Percentiles rank a stretch among this genome's conserved stretches.
phyloP scores from a whole-genome alignment of 2,329 filamentous ascomycete genomes.

The Aspergillus phoenicis region DNA sequence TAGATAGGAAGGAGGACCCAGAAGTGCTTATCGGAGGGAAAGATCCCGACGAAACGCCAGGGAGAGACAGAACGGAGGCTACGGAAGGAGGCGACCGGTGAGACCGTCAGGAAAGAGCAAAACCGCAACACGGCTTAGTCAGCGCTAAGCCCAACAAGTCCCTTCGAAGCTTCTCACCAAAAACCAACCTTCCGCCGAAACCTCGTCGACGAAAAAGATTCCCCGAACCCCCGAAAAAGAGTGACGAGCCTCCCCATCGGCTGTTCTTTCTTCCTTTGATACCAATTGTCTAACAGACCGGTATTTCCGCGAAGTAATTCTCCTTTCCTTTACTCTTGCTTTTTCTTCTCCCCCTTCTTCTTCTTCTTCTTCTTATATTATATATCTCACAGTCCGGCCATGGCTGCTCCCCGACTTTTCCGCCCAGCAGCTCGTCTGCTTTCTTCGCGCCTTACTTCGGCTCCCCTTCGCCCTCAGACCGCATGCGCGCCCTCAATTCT shows the following conservation, averaged over 20 bases:
- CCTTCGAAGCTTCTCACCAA: conserved; percentile 30
- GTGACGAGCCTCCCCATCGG: conserved; percentile 10
- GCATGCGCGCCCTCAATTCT: conserved; percentile 52
- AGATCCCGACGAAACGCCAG: conserved; percentile 16
- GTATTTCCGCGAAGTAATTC: conserved; percentile 7
- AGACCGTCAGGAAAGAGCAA: conserved; percentile 17
- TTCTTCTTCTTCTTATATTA: conserved; percentile 17
- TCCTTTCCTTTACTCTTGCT: conserved; percentile 20
- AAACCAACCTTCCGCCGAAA: conserved; percentile 21
- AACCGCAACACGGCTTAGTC: conserved; percentile 31
- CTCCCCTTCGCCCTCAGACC: conserved; percentile 56
- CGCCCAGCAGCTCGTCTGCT: conserved; percentile 66
- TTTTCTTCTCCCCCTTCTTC: conserved; percentile 18
- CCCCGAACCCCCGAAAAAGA: not conserved
- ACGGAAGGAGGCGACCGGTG: conserved; percentile 41
- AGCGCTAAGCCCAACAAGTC: conserved; percentile 38
- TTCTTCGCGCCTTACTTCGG: conserved; percentile 55
- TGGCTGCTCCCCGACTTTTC: conserved; percentile 64
- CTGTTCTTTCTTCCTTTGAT: conserved; percentile 14
- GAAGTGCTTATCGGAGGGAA: conserved; percentile 10
- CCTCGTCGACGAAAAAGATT: conserved; percentile 15
- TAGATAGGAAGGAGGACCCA: not conserved
- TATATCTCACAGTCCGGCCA: conserved; percentile 45
- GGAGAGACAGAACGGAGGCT: not conserved
- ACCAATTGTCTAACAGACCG: not conserved